Evolutionary conservation across 2,329 filamentous ascomycete genomes (phyloP).

Genomic region (Chrysosphaeria jannelii): DNA sequence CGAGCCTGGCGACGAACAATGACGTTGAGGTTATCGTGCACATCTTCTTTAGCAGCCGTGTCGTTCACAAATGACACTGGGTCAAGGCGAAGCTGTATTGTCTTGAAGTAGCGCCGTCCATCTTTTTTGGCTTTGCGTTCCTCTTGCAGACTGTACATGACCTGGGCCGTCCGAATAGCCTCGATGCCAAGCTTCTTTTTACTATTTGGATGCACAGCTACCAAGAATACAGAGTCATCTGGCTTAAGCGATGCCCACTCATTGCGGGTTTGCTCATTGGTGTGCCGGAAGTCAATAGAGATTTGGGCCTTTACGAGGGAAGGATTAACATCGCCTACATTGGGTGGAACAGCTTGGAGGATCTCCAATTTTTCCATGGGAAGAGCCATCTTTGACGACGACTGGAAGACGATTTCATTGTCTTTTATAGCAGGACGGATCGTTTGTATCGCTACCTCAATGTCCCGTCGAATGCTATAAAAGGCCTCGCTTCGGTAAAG

Average conservation of each 20-base stretch:
- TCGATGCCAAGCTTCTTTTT: conserved; percentile 31
- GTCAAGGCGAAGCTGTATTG: conserved; percentile 58
- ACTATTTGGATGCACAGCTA: conserved; percentile 37
- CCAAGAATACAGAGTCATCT: conserved; percentile 70
- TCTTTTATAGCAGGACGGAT: conserved; percentile 37
- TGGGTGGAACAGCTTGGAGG: conserved; percentile 54
- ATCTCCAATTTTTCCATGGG: conserved; percentile 53
- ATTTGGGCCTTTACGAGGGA: conserved; percentile 68
- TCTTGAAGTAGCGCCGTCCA: conserved; percentile 28
- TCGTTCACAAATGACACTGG: conserved; percentile 49
- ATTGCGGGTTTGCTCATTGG: conserved; percentile 43
- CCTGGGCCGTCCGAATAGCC: conserved; percentile 51
- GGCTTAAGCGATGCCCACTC: conserved; percentile 78
- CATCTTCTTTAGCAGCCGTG: conserved; percentile 43
- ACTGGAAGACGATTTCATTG: conserved; percentile 44
- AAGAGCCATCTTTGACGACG: conserved; percentile 76
- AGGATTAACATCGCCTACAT: conserved; percentile 60
- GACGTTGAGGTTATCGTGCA: conserved; percentile 66
- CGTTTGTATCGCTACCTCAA: conserved; percentile 54
- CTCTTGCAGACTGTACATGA: conserved; percentile 66
- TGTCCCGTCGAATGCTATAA: conserved; percentile 74
- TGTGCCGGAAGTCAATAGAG: conserved; percentile 46
- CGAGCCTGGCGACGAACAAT: conserved; percentile 54
- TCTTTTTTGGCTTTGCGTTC: conserved; percentile 36
- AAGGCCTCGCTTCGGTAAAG: conserved; percentile 77